Conservation (phyloP, 2,329 filamentous ascomycete genomes). For the Talaromyces sp. region DNA sequence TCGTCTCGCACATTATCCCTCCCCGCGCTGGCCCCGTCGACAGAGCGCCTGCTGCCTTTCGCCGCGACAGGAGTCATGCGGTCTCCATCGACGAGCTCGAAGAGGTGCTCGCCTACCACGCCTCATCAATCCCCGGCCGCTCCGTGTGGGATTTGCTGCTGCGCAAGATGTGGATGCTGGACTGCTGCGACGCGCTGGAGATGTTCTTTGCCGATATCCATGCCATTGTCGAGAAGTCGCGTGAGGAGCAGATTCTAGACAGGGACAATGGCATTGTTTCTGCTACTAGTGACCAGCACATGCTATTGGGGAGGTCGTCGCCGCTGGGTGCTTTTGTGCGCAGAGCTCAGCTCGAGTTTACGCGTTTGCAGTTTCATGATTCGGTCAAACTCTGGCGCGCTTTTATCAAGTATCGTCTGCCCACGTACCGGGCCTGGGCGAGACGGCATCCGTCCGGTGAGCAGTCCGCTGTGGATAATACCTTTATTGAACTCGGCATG, state of each 20-base stretch:
- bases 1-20: slow-evolving; percentile 62
- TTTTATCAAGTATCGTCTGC: slow-evolving; percentile 74
- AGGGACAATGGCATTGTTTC: slow-evolving; percentile 48
- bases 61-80: slow-evolving; percentile 25
- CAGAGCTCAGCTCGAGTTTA: slow-evolving; percentile 71
- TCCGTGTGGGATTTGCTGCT: slow-evolving; percentile 87
- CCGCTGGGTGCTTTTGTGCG: slow-evolving; percentile 78
- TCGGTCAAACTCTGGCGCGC: slow-evolving; percentile 71
- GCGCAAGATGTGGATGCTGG: slow-evolving; percentile 72
- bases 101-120: slow-evolving; percentile 37
- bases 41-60: slow-evolving; percentile 14
- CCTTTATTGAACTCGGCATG: slow-evolving; percentile 55
- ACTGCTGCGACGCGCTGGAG: slow-evolving; percentile 75
- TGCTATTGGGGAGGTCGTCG: slow-evolving; percentile 65
- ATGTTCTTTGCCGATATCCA: slow-evolving; percentile 62
- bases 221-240: slow-evolving; percentile 55
- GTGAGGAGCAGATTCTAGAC: slow-evolving; percentile 54
- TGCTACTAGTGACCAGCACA: slow-evolving; percentile 38
- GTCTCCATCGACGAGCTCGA: slow-evolving; percentile 43
- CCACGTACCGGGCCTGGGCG: slow-evolving; percentile 59
- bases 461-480: slow-evolving; percentile 54
- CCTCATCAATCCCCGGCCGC: slow-evolving; percentile 60
- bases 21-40: slow-evolving; percentile 24
- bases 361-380: slow-evolving; percentile 72
- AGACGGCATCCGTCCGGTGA: slow-evolving; percentile 44